These are phyloP conservation scores for Magnusiomyces tetraspermus DNA, from an alignment of 1,139 yeast genomes.

Conservation along the genomic window DNA sequence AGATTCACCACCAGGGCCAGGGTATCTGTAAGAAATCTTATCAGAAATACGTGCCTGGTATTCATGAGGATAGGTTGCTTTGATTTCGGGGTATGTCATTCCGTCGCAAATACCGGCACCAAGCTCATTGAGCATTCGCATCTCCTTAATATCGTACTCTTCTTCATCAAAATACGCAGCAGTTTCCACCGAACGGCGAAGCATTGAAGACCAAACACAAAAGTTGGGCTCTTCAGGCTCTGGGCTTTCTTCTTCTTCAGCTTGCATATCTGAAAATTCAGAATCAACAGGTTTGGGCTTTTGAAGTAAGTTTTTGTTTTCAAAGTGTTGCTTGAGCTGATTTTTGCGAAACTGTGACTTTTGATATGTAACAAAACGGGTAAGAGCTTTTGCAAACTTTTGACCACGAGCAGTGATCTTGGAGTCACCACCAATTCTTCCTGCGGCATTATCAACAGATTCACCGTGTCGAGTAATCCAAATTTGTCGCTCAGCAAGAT, in stretches of 20 bases:
- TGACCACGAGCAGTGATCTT: conserved; percentile 68
- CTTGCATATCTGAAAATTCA: background rate
- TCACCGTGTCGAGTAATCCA: conserved; percentile 97
- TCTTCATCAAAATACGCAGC: conserved; percentile 64
- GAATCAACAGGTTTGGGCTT: background rate
- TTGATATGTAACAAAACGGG: conserved; percentile 65
- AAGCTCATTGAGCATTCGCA: conserved; percentile 87
- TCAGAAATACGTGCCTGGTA: conserved; percentile 64
- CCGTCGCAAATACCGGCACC: conserved; percentile 93
- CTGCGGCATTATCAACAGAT: conserved; percentile 70
- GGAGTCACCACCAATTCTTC: conserved; percentile 88
- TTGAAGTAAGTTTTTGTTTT: conserved; percentile 29
- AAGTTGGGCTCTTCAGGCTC: conserved; percentile 57
- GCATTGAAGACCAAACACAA: conserved; percentile 91
- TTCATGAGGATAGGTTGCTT: conserved; percentile 61
- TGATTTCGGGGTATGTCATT: conserved; percentile 78
- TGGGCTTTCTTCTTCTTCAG: background rate
- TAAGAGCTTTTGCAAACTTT: conserved; percentile 61
- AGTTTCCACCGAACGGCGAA: conserved; percentile 67
- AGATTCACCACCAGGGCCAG: conserved; percentile 95
- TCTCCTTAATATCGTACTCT: conserved; percentile 65
- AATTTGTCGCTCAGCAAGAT: conserved; percentile 80
- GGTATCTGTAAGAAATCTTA: conserved; percentile 78
- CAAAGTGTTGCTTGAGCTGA: conserved; percentile 47
- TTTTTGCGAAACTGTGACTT: conserved; percentile 57